These are phyloP conservation scores for Mrakia gelida DNA, from an alignment of 768 basidiomycete species.

Conservation along the genomic window DNA sequence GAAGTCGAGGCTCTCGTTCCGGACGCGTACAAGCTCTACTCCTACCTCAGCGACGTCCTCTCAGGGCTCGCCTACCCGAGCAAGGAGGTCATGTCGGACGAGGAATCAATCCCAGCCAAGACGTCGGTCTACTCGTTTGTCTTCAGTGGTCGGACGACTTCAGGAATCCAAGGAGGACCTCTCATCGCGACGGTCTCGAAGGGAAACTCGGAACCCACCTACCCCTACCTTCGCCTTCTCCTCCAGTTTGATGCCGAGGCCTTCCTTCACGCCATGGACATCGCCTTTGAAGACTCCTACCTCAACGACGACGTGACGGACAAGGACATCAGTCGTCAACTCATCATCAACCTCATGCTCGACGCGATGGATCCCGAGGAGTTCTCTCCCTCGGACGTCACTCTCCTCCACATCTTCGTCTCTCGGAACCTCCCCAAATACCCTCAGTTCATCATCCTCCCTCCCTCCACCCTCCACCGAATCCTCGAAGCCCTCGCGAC, in stretches of 20 bases:
- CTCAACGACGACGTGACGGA: conserved; percentile 64
- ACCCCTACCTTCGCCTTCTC: conserved; percentile 79
- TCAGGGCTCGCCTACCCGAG: conserved; percentile 84
- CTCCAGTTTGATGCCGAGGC: conserved; percentile 89
- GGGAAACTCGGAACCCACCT: conserved; percentile 62
- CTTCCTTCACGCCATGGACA: conserved; percentile 86
- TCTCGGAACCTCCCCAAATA: conserved; percentile 97
- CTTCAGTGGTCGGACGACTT: conserved; percentile 84
- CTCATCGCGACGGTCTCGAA: conserved; percentile 64
- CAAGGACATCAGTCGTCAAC: conserved; percentile 64
- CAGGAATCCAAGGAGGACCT: conserved; percentile 62
- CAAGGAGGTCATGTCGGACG: conserved; percentile 61
- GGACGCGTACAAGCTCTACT: conserved; percentile 86
- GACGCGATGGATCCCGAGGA: conserved; percentile 56
- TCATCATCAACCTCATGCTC: conserved; percentile 75
- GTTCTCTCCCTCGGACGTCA: conserved; percentile 60
- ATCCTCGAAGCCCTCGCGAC: conserved; percentile 73
- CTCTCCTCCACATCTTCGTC: conserved; percentile 90
- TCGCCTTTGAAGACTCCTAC: conserved; percentile 89
- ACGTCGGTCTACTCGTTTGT: conserved; percentile 72
- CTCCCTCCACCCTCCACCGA: conserved; percentile 63
- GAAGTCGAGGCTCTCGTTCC: conserved; percentile 58
- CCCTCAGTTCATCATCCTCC: conserved; percentile 71
- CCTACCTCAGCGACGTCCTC: conserved; percentile 74
- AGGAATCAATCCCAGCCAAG: conserved; percentile 66